Conservation (phyloP, 2,329 filamentous ascomycete genomes). For the Thelonectria rubi region DNA sequence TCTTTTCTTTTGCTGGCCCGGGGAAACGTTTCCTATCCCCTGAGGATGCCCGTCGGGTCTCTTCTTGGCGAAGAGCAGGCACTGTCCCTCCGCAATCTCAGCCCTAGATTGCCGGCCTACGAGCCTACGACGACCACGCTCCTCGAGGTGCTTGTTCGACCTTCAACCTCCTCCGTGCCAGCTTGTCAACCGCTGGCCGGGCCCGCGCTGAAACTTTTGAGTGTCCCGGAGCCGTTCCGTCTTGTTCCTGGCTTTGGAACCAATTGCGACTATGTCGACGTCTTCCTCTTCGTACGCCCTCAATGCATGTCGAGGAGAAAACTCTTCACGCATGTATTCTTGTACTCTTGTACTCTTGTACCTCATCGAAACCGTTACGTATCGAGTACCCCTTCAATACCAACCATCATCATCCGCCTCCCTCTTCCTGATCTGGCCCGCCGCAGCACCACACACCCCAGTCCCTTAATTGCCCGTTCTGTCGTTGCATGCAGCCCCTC, state of each 20-base stretch:
- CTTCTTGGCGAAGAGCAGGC: conserved; percentile 11
- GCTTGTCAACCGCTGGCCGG: not conserved
- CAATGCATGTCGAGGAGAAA: not conserved
- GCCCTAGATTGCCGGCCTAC: conserved; percentile 25
- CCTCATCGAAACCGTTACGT: conserved; percentile 18
- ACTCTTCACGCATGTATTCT: not conserved
- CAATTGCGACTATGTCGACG: not conserved
- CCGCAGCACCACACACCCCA: conserved; percentile 9
- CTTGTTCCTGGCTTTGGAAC: conserved; percentile 1
- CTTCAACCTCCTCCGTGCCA: not conserved
- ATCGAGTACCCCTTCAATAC: conserved; percentile 15
- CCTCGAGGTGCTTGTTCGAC: not conserved
- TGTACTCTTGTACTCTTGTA: not conserved
- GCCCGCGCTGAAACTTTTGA: conserved; percentile 14
- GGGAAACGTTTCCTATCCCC: conserved; percentile 7
- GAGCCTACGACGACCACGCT: not conserved
- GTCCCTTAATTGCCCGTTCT: conserved; percentile 35
- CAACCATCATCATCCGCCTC: conserved; percentile 2
- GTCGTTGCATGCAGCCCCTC: conserved; percentile 23
- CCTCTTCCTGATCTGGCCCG: not conserved
- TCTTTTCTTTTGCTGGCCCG: not conserved
- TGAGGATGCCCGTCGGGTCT: not conserved
- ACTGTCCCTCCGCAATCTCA: conserved; percentile 31
- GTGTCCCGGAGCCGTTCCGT: conserved; percentile 23
- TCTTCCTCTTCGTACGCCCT: not conserved